Evolutionary conservation across 352 stramenopile species (phyloP), one percentile per base, ranked within the genome.

Genomic region (Globisporangium irregulare): DNA sequence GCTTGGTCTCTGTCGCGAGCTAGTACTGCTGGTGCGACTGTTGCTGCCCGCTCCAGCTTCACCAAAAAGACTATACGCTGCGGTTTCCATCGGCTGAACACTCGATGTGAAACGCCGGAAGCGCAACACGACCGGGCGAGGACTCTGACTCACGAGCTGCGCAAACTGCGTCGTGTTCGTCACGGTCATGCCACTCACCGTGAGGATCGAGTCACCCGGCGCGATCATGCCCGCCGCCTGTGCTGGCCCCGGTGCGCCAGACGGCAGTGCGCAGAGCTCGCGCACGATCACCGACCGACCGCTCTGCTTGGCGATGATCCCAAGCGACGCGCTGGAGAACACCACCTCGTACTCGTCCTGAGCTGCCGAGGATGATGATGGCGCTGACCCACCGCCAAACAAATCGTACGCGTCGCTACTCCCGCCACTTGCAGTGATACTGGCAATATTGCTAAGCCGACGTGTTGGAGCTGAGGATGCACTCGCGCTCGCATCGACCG

Each of bases 331-430:
- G 12, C 72, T 74, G 10, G 75, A 67, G 63, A 95, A 95, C 51
- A 85, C 73, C 9, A 94, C 76, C 63, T 95, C 88, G 64, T 91
- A 95, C 55, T 92, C 85, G 34, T 90, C 73, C 20, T 78, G 71
- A 4, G 64, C 38, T 34, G 46, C 56, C 25, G 34, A 15, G 53
- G 53, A 29, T 58, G 62, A 51, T 58, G 65, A n/a, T 57, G n/a
- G 54, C 25, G 69, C 55, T 24, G 66, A 55, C 58, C n/a, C 60
- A 4, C 63, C 43, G 24, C 66, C 67, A 51, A 73, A 73, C 20
- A 73, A 43, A 32, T 68, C 67, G n/a, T 51, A 66, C 18, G 27
- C 36, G 22, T 60, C 50, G 18, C 51, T 36, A 7, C 34, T 27
- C 27, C 51, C 18, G 43, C 43, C 43, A 24, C 20, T 24, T 8